Evolutionary conservation across 2,329 filamentous ascomycete genomes (phyloP), one percentile per base, ranked within the genome.

Genomic region (Cadophora luteo-olivacea): DNA sequence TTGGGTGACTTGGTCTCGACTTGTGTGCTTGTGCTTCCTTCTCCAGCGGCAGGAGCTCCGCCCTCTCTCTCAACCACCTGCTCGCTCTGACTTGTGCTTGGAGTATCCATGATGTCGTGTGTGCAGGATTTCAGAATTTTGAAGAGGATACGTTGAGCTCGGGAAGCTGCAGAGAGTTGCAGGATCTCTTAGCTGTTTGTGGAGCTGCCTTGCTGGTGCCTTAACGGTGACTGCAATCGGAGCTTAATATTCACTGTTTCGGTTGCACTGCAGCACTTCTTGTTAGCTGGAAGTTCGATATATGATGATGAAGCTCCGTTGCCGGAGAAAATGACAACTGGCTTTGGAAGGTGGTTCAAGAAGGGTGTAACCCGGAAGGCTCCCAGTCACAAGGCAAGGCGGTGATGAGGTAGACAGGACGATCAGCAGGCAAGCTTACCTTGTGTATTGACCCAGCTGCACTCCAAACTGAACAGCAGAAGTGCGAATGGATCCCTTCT

Each of bases 71-170:
- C 75, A 9, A 67, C 71, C 41, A 66, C 67, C 51, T 69, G 69
- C 33, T 73, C 73, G 41, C 74, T 74, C 67, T 74, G 72, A 66
- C 65, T 72, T 36, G 74, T 75, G 63, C 61, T 75, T 51, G 74
- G 74, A 64, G 74, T 76, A 73, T 76, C 74, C 74, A 76, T 76
- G 62, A 24, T 69, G 32, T 3, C 7, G 51, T 52, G 33, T 48
- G 36, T 63, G 1, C 25, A 29, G 24, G 49, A 14, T 55, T 49
- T 25, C 16, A 24, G 61, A 12, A 48, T 51, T 14, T 58, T 9
- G 57, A 48, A 63, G n/a, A 41, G 57, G 58, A 58, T 36, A 19
- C 38, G 49, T 61, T 54, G 29, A 60, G 25, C n/a, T 65, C 61
- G 61, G 60, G 25, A 67, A 54, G 57, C 45, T 45, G 68, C 68